These are phyloP conservation scores for Clonostachys solani DNA, from an alignment of 2,329 filamentous ascomycete genomes.

Conservation along the genomic window DNA sequence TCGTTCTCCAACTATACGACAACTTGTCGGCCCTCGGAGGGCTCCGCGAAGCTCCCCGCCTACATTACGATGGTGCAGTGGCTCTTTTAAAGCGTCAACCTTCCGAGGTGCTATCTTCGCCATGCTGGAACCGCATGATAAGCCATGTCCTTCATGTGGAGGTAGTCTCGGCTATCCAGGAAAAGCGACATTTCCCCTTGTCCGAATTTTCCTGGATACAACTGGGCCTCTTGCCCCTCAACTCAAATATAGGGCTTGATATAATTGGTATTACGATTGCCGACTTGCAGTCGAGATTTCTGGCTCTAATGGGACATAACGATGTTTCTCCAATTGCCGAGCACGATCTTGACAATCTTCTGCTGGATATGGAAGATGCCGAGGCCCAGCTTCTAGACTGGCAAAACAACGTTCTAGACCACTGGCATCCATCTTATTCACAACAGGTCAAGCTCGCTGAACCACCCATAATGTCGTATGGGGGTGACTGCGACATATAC, in stretches of 20 bases:
- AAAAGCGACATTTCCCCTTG: not conserved
- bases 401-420: constrained; percentile 5
- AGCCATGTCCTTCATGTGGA: constrained; percentile 7
- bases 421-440: constrained; percentile 3
- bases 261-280: constrained; percentile 9
- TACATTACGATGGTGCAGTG: constrained; percentile 8
- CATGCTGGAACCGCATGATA: constrained; percentile 5
- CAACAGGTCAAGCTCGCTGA: not conserved
- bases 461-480: constrained; percentile 3
- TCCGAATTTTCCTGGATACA: constrained; percentile 1
- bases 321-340: not conserved
- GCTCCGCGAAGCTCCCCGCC: constrained; percentile 5
- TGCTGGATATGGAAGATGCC: not conserved
- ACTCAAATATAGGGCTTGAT: constrained; percentile 7
- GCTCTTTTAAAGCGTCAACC: constrained; percentile 6
- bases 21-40: constrained; percentile 6
- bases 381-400: constrained; percentile 7
- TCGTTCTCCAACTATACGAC: constrained; percentile 10
- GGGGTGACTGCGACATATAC: constrained; percentile 9
- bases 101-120: constrained; percentile 4
- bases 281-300: constrained; percentile 1
- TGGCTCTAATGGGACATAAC: no score
- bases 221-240: constrained; percentile 3
- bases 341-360: constrained; percentile 1
- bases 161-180: constrained; percentile 7